phyloP scores from a whole-genome alignment of 2,329 filamentous ascomycete species.

The Aspergillus sp. region DNA sequence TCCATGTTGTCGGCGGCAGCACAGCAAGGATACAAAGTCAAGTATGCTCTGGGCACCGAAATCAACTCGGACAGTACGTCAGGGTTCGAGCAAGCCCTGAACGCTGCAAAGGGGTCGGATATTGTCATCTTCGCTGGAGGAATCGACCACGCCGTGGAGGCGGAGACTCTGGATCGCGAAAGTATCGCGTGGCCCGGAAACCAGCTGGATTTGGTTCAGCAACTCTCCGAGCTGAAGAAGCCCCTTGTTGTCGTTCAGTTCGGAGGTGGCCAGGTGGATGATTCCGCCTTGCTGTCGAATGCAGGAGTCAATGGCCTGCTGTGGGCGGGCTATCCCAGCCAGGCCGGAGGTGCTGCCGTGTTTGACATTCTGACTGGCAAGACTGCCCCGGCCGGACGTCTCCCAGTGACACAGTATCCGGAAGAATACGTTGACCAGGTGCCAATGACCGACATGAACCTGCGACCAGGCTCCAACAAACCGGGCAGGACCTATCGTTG shows the following conservation, averaged over 20 bases:
- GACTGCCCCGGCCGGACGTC: conserved; percentile 34
- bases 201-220: conserved; percentile 32
- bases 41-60: conserved; percentile 35
- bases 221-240: conserved; percentile 31
- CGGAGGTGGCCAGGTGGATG: conserved; percentile 38
- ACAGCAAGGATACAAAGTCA: conserved; percentile 44
- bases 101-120: conserved; percentile 28
- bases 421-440: conserved; percentile 41
- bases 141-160: conserved; percentile 32
- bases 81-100: conserved; percentile 24
- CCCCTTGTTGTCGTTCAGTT: conserved; percentile 36
- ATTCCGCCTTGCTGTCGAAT: conserved; percentile 31
- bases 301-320: conserved; percentile 32
- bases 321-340: conserved; percentile 42
- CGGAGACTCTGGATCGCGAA: conserved; percentile 33
- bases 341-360: conserved; percentile 37
- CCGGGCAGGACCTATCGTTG: conserved; percentile 42
- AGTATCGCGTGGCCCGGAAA: conserved; percentile 36
- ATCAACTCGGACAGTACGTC: conserved; percentile 21
- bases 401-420: conserved; percentile 36
- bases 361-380: conserved; percentile 37
- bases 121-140: conserved; percentile 33
- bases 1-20: conserved; percentile 44
- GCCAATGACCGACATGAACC: conserved; percentile 33
- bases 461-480: conserved; percentile 25